Conservation (phyloP, 2,329 filamentous ascomycete genomes). For the Paraphaeosphaeria sporulosa region DNA sequence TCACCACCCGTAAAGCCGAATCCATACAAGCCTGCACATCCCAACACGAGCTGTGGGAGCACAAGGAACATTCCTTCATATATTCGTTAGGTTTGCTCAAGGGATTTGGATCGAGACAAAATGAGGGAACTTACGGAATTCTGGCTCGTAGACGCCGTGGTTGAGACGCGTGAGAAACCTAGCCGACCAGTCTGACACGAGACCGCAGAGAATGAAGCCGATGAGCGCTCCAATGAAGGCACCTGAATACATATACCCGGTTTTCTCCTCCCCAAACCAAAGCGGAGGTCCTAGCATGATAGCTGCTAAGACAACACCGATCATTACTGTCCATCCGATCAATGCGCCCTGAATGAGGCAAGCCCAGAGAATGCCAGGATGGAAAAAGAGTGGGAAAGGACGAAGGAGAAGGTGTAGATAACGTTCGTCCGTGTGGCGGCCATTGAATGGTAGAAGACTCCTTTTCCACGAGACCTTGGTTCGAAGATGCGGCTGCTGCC, state of each 20-base stretch:
- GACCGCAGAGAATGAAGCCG: too few relatives aligned
- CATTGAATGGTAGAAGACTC: conserved; percentile 76
- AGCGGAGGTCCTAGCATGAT: conserved; percentile 84
- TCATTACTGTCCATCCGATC: conserved; percentile 96
- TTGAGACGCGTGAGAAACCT: too few relatives aligned
- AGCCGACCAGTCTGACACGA: too few relatives aligned
- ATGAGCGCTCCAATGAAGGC: too few relatives aligned
- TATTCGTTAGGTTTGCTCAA: too few relatives aligned
- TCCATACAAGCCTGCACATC: too few relatives aligned
- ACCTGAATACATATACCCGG: conserved; percentile 81
- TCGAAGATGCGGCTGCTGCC: conserved; percentile 29
- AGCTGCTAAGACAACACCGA: conserved; percentile 80
- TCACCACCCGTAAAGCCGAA: too few relatives aligned
- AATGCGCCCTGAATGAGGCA: conserved; percentile 85
- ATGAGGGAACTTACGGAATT: too few relatives aligned
- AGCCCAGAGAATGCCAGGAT: conserved; percentile 85
- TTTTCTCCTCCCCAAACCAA: conserved; percentile 82
- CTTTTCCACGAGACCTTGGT: conserved; percentile 65
- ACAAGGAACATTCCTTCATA: too few relatives aligned
- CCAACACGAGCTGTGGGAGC: too few relatives aligned
- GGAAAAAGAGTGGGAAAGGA: conserved; percentile 82
- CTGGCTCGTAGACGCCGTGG: too few relatives aligned
- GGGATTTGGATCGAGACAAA: too few relatives aligned
- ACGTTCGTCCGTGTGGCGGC: conserved; percentile 78
- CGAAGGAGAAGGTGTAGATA: conserved; percentile 72